These are phyloP conservation scores for Boletus pseudopeckii DNA, from an alignment of 768 basidiomycete species.

Conservation along the genomic window DNA sequence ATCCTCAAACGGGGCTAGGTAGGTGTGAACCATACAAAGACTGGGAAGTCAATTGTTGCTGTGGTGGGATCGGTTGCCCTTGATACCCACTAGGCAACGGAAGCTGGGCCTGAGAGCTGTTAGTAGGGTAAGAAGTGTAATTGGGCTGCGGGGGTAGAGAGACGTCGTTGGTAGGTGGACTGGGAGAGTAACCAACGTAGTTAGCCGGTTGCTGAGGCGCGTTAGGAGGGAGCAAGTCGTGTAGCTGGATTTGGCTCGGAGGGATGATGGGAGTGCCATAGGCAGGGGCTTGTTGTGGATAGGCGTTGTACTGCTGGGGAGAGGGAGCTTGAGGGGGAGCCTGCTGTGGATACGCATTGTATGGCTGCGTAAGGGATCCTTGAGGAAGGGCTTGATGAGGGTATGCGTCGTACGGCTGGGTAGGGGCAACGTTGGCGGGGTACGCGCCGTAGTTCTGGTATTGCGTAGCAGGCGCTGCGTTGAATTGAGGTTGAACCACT, in stretches of 20 bases:
- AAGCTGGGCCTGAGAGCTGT: conserved; percentile 7
- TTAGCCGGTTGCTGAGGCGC: background rate
- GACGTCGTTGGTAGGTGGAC: background rate
- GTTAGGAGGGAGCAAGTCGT: background rate
- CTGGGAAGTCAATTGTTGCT: background rate
- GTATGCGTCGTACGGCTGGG: conserved; percentile 10
- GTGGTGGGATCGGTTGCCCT: background rate
- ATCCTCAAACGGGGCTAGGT: background rate
- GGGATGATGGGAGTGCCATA: background rate
- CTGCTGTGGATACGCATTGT: conserved; percentile 5
- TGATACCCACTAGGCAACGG: conserved; percentile 11
- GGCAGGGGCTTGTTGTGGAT: background rate
- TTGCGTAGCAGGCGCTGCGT: conserved; percentile 1
- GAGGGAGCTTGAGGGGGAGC: background rate
- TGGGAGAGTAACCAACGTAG: conserved; percentile 6
- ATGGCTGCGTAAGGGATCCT: background rate
- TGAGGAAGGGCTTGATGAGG: conserved; percentile 7
- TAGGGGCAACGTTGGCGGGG: background rate
- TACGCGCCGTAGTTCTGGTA: conserved; percentile 4
- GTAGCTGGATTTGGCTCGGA: background rate
- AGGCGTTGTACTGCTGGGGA: background rate
- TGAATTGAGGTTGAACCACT: conserved; percentile 9
- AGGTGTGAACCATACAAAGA: background rate
- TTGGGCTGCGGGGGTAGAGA: conserved; percentile 18
- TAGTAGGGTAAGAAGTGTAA: conserved; percentile 12